Base-by-base conservation (phyloP, 805 yeast genomes). In the Kuraishia piskuri region DNA sequence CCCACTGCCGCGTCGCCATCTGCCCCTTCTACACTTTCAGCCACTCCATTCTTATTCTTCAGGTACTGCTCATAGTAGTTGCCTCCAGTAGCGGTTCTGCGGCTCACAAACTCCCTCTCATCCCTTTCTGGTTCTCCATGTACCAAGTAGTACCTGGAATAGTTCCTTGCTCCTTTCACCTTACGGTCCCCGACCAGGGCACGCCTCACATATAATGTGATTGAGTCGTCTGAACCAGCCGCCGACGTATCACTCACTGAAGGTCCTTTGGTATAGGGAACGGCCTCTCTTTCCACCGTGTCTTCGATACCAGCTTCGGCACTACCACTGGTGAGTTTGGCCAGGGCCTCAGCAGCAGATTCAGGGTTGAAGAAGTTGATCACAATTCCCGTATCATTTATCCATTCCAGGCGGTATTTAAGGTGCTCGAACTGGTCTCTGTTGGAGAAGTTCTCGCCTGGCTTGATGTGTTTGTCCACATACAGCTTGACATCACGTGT, bases 111-210 rank as follows among this genome's bases (percentile, higher is more conserved):
- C 22, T 56, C 31, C 55, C 77, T 61, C 59, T 70, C 62, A 69
- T 63, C 55, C 19, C 53, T 54, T 14, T 80, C 80, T 2, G 90
- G 92, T 62, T 83, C 90, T 2, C 92, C 92, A 58, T 86, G 84
- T 19, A 82, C 62, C 54, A 83, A 69, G 67, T 86, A 86, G 66
- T 84, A 86, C 45, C 87, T 66, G 21, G 88, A 83, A 52, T 75
- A 76, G 14, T 73, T 78, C 22, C 78, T 70, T 9, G 90, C 83
- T 55, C 80, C 79, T 53, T 72, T 72, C 17, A 76, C 76, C 59
- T 86, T 86, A 49, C 71, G 70, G 65, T 86, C 92, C 2, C 76
- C 68, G 50, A 66, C 70, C 49, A 75, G 71, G 10, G 88, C 73
- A 58, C 73, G 79, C 54, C 91, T 71, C 9, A 77, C 68, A 46